A percentile compares a stretch with the other conserved stretches of the same genome.
phyloP scores from a whole-genome alignment of 2,329 filamentous ascomycete species.

The Neoscytalidium dimidiatum region DNA sequence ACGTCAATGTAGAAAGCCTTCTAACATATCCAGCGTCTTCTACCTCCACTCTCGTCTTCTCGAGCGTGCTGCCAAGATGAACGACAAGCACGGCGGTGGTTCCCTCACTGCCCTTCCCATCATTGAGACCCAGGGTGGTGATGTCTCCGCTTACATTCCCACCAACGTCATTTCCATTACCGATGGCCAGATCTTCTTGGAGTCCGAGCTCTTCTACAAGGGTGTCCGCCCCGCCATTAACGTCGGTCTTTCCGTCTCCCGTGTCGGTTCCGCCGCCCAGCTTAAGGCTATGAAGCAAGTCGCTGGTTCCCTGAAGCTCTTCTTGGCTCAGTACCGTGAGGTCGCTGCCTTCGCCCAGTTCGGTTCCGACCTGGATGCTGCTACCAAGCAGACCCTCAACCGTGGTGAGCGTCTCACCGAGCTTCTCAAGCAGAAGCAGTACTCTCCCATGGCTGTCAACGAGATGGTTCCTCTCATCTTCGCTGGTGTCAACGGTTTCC shows the following conservation, averaged over 20 bases:
- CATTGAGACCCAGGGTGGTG: constrained; percentile 99
- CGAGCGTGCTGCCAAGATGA: constrained; percentile 99
- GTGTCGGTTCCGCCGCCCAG: constrained; percentile 99
- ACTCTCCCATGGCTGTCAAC: constrained; percentile 96
- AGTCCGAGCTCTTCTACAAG: constrained; percentile 99
- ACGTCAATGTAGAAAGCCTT: neutral
- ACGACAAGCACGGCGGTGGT: constrained; percentile 89
- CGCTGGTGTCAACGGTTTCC: constrained; percentile 96
- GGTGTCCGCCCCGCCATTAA: constrained; percentile 99
- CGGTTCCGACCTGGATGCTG: constrained; percentile 98
- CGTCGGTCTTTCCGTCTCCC: constrained; percentile 99
- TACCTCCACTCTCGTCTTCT: constrained; percentile 99
- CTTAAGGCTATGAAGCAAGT: constrained; percentile 99
- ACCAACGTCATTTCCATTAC: constrained; percentile 99
- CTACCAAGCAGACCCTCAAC: constrained; percentile 96
- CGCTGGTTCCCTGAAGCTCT: constrained; percentile 98
- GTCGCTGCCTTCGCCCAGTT: constrained; percentile 99
- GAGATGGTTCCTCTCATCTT: constrained; percentile 99
- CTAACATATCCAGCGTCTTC: constrained; percentile 67
- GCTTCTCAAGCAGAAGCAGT: constrained; percentile 99
- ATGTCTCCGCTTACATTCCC: constrained; percentile 99
- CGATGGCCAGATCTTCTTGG: constrained; percentile 99
- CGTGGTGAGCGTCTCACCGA: constrained; percentile 99
- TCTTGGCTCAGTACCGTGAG: constrained; percentile 99
- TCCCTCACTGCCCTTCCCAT: constrained; percentile 95